phyloP scores from a whole-genome alignment of 2,329 filamentous ascomycete species.

The Microsporum canis region DNA sequence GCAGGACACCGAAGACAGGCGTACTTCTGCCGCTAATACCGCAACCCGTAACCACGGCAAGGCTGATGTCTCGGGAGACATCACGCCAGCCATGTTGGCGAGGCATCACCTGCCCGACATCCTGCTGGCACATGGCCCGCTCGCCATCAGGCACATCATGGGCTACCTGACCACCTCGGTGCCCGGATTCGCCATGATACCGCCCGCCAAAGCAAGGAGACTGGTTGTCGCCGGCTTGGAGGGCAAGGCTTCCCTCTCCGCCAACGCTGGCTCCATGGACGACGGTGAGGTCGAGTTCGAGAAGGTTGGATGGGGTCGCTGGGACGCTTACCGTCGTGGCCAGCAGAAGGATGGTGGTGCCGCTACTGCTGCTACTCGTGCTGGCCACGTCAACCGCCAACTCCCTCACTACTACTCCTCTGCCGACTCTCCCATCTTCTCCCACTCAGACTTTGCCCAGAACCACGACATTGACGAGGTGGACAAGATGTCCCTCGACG shows the following conservation, averaged over 20 bases:
- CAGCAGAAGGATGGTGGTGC: constrained; percentile 36
- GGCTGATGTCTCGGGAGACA: constrained; percentile 64
- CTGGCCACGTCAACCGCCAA: constrained; percentile 28
- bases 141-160: constrained; percentile 93
- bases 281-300: constrained; percentile 55
- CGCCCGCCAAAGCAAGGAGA: constrained; percentile 78
- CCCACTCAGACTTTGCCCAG: constrained; percentile 54
- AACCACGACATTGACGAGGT: constrained; percentile 62
- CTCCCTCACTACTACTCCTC: constrained; percentile 48
- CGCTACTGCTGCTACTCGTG: constrained; percentile 31
- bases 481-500: constrained; percentile 82
- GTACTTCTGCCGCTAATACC: constrained; percentile 19
- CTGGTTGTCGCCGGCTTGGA: constrained; percentile 88
- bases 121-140: constrained; percentile 73
- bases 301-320: constrained; percentile 95
- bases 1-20: constrained; percentile 47
- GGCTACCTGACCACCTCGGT: constrained; percentile 86
- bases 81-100: constrained; percentile 74
- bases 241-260: constrained; percentile 50
- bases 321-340: constrained; percentile 71
- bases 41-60: constrained; percentile 35
- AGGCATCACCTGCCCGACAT: constrained; percentile 86
- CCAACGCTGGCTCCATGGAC: constrained; percentile 42
- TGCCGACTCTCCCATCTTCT: constrained; percentile 63
- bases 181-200: constrained; percentile 80